phyloP scores from a whole-genome alignment of 2,329 filamentous ascomycete genomes.

The Cladosporium sp. region DNA sequence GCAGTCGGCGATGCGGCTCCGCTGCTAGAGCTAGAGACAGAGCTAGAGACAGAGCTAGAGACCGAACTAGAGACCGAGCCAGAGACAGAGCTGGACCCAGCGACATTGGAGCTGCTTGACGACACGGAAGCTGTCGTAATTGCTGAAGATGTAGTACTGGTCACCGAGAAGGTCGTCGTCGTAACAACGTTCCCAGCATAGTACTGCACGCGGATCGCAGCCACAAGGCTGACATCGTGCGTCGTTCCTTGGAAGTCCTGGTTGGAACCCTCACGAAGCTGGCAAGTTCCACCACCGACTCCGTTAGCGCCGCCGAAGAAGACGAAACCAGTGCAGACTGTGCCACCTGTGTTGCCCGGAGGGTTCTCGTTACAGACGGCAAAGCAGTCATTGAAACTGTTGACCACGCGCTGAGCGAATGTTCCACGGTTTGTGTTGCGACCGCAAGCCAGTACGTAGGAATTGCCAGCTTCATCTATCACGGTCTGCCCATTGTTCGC shows the following conservation, averaged over 20 bases:
- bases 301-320: slow-evolving; percentile 1
- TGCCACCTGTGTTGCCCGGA: neutral
- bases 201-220: neutral
- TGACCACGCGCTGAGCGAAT: neutral
- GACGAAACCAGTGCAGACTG: slow-evolving; percentile 2
- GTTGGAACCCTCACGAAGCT: neutral
- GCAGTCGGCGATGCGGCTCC: neutral
- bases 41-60: neutral
- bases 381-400: slow-evolving; percentile 10
- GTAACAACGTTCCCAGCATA: neutral
- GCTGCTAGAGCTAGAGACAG: neutral
- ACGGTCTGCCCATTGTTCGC: neutral
- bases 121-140: neutral
- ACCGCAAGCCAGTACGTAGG: slow-evolving; percentile 7
- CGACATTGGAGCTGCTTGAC: neutral
- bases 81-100: neutral
- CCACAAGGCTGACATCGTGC: neutral
- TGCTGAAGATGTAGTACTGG: neutral
- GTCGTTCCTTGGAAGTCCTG: neutral
- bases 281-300: neutral
- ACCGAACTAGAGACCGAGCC: neutral
- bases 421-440: neutral
- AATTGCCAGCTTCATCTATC: neutral
- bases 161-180: neutral
- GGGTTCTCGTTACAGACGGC: neutral